Conservation (phyloP, 768 basidiomycete genomes). For the Suillus spraguei region DNA sequence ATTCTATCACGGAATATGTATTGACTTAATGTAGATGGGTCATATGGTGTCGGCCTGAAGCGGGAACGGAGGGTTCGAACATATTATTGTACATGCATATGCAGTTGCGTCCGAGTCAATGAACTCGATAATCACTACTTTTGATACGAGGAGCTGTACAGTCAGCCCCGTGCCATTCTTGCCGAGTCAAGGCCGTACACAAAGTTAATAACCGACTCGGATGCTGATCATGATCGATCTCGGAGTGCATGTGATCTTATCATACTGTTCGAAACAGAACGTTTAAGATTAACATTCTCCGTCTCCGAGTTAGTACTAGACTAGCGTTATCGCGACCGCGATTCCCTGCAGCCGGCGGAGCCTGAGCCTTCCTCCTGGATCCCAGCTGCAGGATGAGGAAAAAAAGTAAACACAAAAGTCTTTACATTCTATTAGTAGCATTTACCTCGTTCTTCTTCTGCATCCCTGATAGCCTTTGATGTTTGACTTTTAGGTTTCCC, state of each 20-base stretch:
- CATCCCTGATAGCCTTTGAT: background rate
- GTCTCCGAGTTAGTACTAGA: background rate
- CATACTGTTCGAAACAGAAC: background rate
- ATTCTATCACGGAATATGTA: background rate
- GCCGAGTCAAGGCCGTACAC: too few species aligned
- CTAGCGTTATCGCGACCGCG: background rate
- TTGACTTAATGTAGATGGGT: background rate
- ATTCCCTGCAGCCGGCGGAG: background rate
- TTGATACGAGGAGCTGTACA: too few species aligned
- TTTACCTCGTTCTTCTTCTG: too few species aligned
- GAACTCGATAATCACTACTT: background rate
- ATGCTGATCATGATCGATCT: background rate
- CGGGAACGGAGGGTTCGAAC: background rate
- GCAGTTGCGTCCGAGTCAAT: background rate
- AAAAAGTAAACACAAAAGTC: background rate
- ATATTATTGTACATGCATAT: too few species aligned
- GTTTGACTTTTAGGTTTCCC: background rate
- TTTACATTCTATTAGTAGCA: too few species aligned
- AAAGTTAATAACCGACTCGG: background rate
- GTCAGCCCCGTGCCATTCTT: too few species aligned
- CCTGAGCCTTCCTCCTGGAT: too few species aligned
- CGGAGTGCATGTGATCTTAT: background rate
- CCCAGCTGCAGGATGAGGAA: background rate
- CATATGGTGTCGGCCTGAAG: background rate
- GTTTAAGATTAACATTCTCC: background rate